Base-by-base conservation (phyloP, 768 basidiomycete genomes). In the Amanita pseudoporphyria region DNA sequence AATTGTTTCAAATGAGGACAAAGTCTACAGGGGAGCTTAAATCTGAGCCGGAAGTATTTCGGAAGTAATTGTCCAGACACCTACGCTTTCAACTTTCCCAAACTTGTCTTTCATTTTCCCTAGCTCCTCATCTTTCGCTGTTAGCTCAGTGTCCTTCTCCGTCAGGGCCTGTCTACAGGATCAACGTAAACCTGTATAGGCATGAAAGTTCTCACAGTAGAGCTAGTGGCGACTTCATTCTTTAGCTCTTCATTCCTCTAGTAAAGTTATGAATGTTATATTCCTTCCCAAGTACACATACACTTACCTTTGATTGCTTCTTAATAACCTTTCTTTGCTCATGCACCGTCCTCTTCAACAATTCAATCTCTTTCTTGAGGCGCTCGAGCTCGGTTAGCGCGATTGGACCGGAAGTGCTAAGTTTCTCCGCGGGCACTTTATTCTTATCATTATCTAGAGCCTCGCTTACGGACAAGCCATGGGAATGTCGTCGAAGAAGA, bases 61-160 rank as follows among this genome's bases (percentile, higher is more conserved):
- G 9, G 31, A 18, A 26, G 49, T 21, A 43, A 33, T 35, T 30
- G 24, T 30, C 21, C 13, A 12, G 54, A 19, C 6, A 47, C 67
- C 30, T 54, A 84, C 84, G 62, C 84, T 82, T 49, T 84, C 79
- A 5, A 69, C 65, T 52, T 79, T 76, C 51, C 66, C 73, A 6
- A 64, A 60, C 54, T 76, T 80, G 33, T 55, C 59, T 56, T 74
- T 75, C 16, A 77, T 49, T 21, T 63, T 65, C n/a, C 66, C 60
- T 16, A 79, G 30, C 48, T 75, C 70, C 3, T 62, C 61, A 49
- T 76, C 73, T 33, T 70, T 68, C 9, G 76, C 76, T 9, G 24
- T 10, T 19, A 49, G 42, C 21, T 49, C 40, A 18, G 39, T 9
- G 28, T 41, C 28, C 31, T 36, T 40, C 19, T 49, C 48, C 16